phyloP scores from a whole-genome alignment of 805 yeast genomes.

The Tetrapisispora namnaoensis region DNA sequence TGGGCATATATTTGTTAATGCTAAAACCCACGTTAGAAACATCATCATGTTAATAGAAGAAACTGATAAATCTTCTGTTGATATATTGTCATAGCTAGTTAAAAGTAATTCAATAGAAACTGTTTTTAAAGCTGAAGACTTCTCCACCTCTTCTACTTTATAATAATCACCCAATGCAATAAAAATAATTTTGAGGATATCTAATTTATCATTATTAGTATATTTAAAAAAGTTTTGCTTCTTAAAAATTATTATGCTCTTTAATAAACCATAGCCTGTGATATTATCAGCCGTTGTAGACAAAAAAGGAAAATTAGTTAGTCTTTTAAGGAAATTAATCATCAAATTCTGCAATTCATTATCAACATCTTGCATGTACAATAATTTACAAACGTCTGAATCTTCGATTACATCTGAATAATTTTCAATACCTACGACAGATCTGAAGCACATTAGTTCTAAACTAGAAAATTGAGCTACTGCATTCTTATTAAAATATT shows the following conservation, averaged over 20 bases:
- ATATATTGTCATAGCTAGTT: slow-evolving; percentile 36
- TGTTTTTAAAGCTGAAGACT: not conserved
- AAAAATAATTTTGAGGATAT: slow-evolving; percentile 38
- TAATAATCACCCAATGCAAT: slow-evolving; percentile 33
- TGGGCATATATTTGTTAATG: slow-evolving; percentile 34
- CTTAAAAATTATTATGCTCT: slow-evolving; percentile 37
- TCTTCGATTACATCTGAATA: slow-evolving; percentile 20
- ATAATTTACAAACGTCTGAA: slow-evolving; percentile 23
- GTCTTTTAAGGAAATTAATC: slow-evolving; percentile 32
- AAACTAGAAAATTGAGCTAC: slow-evolving; percentile 13
- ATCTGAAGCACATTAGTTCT: slow-evolving; percentile 19
- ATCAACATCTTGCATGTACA: slow-evolving; percentile 31
- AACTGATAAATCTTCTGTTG: slow-evolving; percentile 31
- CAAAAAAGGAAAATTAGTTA: slow-evolving; percentile 45
- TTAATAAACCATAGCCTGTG: slow-evolving; percentile 33
- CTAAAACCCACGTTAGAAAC: slow-evolving; percentile 41
- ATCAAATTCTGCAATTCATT: slow-evolving; percentile 29
- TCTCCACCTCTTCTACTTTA: slow-evolving; percentile 2
- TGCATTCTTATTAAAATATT: slow-evolving; percentile 11
- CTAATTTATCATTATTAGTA: slow-evolving; percentile 30
- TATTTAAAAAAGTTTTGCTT: slow-evolving; percentile 33
- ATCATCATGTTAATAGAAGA: slow-evolving; percentile 34
- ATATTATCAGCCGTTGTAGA: slow-evolving; percentile 28
- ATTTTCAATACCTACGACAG: slow-evolving; percentile 14
- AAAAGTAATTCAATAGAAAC: slow-evolving; percentile 17